Evolutionary conservation across 1,139 yeast genomes (phyloP).

Genomic region (Blastobotrys illinoisensis): DNA sequence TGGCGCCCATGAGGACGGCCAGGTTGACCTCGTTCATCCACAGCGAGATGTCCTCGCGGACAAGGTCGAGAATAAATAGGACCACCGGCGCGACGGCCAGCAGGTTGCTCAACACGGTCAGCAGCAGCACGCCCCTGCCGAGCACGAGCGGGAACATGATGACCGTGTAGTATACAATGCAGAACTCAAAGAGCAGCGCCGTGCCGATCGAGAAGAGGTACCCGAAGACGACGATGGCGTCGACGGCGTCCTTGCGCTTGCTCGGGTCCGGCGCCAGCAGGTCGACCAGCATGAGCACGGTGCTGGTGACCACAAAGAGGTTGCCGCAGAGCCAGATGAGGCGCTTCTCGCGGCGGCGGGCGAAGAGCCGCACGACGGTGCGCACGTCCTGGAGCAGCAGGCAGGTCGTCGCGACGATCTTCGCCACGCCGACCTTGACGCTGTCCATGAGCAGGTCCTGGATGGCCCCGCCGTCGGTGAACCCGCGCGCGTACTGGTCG

Average conservation of each 20-base stretch:
- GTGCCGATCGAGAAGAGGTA: constrained; percentile 69
- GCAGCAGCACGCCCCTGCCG: constrained; percentile 1
- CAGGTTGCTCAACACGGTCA: constrained; percentile 39
- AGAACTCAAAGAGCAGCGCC: constrained; percentile 62
- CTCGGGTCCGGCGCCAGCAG: constrained; percentile 42
- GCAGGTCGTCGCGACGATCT: constrained; percentile 13
- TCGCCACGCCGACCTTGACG: constrained; percentile 9
- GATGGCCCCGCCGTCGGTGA: constrained; percentile 17
- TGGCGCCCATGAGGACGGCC: constrained; percentile 38
- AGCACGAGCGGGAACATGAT: constrained; percentile 8
- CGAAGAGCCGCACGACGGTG: constrained; percentile 60
- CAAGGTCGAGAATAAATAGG: constrained; percentile 72
- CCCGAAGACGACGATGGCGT: constrained; percentile 53
- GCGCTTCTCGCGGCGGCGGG: constrained; percentile 61
- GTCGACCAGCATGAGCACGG: constrained; percentile 62
- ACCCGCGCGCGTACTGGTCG: constrained; percentile 20
- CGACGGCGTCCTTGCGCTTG: constrained; percentile 28
- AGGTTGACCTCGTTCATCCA: constrained; percentile 72
- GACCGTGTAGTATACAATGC: constrained; percentile 52
- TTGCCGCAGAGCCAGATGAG: constrained; percentile 55
- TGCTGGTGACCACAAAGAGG: constrained; percentile 49
- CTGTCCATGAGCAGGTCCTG: constrained; percentile 11
- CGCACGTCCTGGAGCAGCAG: constrained; percentile 66
- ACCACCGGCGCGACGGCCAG: constrained; percentile 63
- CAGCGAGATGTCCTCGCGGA: constrained; percentile 64